Evolutionary conservation across 2,329 filamentous ascomycete genomes (phyloP), one percentile per base, ranked within the genome.

Genomic region (Shiraia sp.): DNA sequence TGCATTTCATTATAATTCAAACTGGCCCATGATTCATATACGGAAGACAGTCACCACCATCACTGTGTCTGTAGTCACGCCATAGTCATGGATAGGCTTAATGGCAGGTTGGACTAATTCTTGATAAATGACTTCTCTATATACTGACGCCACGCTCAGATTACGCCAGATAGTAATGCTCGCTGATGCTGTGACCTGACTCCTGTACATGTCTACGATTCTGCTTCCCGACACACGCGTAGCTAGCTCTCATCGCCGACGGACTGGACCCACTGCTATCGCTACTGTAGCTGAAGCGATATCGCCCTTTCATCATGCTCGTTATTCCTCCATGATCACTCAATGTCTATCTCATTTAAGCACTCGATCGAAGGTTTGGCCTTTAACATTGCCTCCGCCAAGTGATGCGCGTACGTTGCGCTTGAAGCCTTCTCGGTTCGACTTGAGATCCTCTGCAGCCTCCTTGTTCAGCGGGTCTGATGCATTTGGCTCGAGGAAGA

Each of bases 401-500:
- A 99, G 96, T 6, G 90, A 80, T 15, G 79, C 79, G 61, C 88
- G 81, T 27, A 97, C 93, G 64, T 97, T 96, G 47, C 90, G 79
- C 78, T 91, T 93, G 74, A 99, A 99, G 22, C 79, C 82, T 39
- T 97, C 93, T 26, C 90, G 77, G 70, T 93, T 95, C 33, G 79
- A 78, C 60, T 92, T 84, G 57, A 99, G 76, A 65, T 97, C 93
- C 48, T 96, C 90, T 3, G 93, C 93, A 0, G 93, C 93, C 63
- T 97, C 92, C 77, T 99, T 96, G 73, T 99, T 99, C 47, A 99
- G 76, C n/a, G 93, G 93, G 66, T 99, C 93, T 34, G 88, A 91
- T 8, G 93, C 90, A 66, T 99, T 99, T 13, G 93, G 93, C 70
- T 99, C 93, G 49, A 97, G 84, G 79, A 99, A 99, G 36, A 99